phyloP scores from a whole-genome alignment of 2,329 filamentous ascomycete genomes.

The Curvularia hawaiiensis region DNA sequence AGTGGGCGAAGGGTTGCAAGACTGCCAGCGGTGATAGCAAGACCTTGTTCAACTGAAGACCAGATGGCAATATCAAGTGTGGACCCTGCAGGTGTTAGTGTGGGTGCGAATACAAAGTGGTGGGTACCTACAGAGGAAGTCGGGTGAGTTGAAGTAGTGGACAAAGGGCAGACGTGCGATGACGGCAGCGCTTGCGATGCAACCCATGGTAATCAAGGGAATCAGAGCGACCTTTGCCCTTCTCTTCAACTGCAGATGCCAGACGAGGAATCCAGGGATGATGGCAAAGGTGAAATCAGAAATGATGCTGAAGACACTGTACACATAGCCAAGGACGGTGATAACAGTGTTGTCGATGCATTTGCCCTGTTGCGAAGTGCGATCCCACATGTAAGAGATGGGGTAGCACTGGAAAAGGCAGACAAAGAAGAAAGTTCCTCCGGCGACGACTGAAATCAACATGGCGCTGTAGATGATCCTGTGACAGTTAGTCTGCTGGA shows the following conservation, averaged over 20 bases:
- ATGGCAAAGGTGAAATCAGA: slow-evolving; percentile 57
- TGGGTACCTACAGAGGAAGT: slow-evolving; percentile 40
- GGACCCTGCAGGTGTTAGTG: slow-evolving; percentile 26
- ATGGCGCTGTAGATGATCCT: slow-evolving; percentile 49
- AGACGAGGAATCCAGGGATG: slow-evolving; percentile 57
- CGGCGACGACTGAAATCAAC: slow-evolving; percentile 44
- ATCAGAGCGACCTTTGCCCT: slow-evolving; percentile 57
- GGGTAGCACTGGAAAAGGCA: slow-evolving; percentile 59
- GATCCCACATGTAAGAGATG: slow-evolving; percentile 56
- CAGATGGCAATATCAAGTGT: slow-evolving; percentile 46
- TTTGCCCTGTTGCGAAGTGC: slow-evolving; percentile 42
- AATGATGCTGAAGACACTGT: slow-evolving; percentile 54
- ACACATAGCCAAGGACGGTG: slow-evolving; percentile 51
- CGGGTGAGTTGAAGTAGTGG: slow-evolving; percentile 32
- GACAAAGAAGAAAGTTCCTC: slow-evolving; percentile 52
- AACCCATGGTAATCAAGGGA: slow-evolving; percentile 56
- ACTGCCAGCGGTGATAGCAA: slow-evolving; percentile 45
- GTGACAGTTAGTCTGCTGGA: not conserved
- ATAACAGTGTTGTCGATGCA: slow-evolving; percentile 52
- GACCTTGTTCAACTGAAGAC: slow-evolving; percentile 45
- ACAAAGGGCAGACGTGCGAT: slow-evolving; percentile 41
- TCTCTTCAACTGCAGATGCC: slow-evolving; percentile 56
- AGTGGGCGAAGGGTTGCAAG: slow-evolving; percentile 45
- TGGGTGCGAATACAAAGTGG: too few species aligned
- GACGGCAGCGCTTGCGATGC: slow-evolving; percentile 49